Base-by-base conservation (phyloP, 2,329 filamentous ascomycete genomes). In the Verticillium albo-atrum region DNA sequence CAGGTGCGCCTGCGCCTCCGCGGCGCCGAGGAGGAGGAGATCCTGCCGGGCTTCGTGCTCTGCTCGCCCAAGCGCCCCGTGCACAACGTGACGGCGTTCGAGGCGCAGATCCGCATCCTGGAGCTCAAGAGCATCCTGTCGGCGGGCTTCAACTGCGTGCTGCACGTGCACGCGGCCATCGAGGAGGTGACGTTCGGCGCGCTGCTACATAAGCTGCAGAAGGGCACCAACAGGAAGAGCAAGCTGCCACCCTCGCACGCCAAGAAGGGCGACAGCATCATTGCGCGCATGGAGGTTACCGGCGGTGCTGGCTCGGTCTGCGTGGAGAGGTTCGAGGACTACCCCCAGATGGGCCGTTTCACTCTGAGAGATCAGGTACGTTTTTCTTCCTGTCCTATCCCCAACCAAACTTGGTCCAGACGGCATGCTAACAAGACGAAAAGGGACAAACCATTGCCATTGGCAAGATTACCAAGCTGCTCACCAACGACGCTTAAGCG, bases 361-460 rank as follows among this genome's bases (percentile, higher is more conserved):
- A 96, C 92, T 20, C 82, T 96, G 58, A 83, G 92, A 83, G 92
- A 95, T 71, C 90, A 93, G 83, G 90, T 92, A 82, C 68, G 81
- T 69, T 54, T 35, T 23, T 37, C 34, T 20, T 20, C 25, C n/a
- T n/a, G n/a, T n/a, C n/a, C n/a, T n/a, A n/a, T n/a, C n/a, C n/a
- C n/a, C n/a, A n/a, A n/a, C n/a, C n/a, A n/a, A n/a, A n/a, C n/a
- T n/a, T n/a, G n/a, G n/a, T n/a, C n/a, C n/a, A n/a, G n/a, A n/a
- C n/a, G n/a, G n/a, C 14, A 53, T 60, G 55, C 61, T 70, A 62
- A 69, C 57, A 37, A 37, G 51, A 55, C 50, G 35, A 72, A 58
- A 71, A 98, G 88, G 95, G 95, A 69, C 94, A 98, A 90, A 99
- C 95, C 0, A 97, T 99, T 79, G 95, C 95, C 59, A 99, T 99